Evolutionary conservation across 495 filamentous ascomycete species (phyloP), one percentile per base, ranked within the genome.

Genomic region (Pyrenula massariospora): DNA sequence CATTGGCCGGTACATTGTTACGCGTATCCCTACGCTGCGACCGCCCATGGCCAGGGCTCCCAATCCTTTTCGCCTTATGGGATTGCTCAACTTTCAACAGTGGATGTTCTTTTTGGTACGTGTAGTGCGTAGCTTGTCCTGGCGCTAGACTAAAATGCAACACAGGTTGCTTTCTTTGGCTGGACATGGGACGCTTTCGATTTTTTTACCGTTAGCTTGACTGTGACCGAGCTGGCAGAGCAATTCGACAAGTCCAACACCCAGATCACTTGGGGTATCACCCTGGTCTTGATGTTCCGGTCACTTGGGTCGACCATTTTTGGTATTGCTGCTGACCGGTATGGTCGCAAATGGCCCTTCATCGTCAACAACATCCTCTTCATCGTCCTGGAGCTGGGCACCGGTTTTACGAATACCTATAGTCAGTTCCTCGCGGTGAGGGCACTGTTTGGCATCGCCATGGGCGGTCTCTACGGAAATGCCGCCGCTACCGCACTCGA

Each of bases 161-260:
- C 31, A 25, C 51, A 72, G 70, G 62, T 86, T 60, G 84, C 82
- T 3, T 89, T 88, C 58, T 59, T 77, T 19, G 87, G 79, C 11
- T 91, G 87, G 87, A 82, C 84, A 0, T 92, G 88, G 86, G 89
- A 95, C 66, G 82, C 89, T 12, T 91, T 93, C 59, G 89, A 95
- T 65, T 95, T 95, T 75, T 95, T 95, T 74, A 91, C 87, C 58
- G 88, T 93, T 61, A 88, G 84, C 5, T 67, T 95, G 56, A 90
- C 88, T 0, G 81, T 89, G 21, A 68, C 70, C 3, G 69, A 89
- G 25, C 75, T 95, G 24, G 83, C 87, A 23, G 68, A 82, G 60
- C 67, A 71, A 1, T 95, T 93, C 61, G 76, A 74, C 57, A 81
- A 78, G 60, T 70, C 77, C 49, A 85, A 84, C 36, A 79, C 84